Evolutionary conservation across 169 alveolate species (phyloP).

Genomic region (Plasmodium cynomolgi): DNA sequence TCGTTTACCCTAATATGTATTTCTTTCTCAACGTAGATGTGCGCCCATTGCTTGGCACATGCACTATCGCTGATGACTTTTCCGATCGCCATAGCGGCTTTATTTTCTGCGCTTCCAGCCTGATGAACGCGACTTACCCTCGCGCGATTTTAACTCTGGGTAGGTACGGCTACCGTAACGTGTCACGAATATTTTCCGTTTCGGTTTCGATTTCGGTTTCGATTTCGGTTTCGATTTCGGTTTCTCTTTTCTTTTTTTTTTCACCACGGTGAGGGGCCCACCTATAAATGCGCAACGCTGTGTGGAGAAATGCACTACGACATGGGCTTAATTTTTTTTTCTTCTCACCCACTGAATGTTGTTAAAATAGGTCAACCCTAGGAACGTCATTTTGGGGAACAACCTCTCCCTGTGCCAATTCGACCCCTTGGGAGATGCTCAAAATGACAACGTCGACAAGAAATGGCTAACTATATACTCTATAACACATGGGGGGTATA

Average conservation of each 20-base stretch:
- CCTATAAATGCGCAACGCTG: background rate
- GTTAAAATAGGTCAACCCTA: background rate
- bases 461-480: background rate
- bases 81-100: background rate
- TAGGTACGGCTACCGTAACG: background rate
- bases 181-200: background rate
- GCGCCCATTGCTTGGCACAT: background rate
- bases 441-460: background rate
- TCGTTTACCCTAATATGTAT: constrained; percentile 34
- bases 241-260: background rate
- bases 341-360: background rate
- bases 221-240: no score
- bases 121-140: background rate
- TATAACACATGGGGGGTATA: background rate
- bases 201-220: no score
- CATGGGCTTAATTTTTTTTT: background rate
- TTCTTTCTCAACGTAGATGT: constrained; percentile 48
- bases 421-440: background rate
- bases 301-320: background rate
- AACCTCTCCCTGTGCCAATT: background rate
- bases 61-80: background rate
- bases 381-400: background rate
- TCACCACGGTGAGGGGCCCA: background rate
- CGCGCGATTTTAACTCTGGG: background rate
- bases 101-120: background rate